phyloP scores from a whole-genome alignment of 495 filamentous ascomycete genomes.

The Penicillium herquei region DNA sequence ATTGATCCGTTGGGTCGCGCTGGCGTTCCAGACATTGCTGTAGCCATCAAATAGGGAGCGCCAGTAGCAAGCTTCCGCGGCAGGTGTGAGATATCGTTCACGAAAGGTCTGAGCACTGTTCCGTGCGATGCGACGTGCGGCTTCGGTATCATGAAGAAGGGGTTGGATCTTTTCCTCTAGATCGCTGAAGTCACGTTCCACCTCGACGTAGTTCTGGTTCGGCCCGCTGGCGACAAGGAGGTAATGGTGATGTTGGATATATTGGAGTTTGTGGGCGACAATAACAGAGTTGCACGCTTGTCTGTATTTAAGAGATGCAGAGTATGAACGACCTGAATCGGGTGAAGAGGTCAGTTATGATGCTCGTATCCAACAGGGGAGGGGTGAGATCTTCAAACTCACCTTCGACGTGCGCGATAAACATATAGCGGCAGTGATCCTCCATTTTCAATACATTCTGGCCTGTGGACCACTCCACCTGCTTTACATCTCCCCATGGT shows the following conservation, averaged over 20 bases:
- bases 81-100: slow-evolving; percentile 57
- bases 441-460: slow-evolving; percentile 46
- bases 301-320: slow-evolving; percentile 57
- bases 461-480: slow-evolving; percentile 45
- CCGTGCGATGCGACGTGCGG: slow-evolving; percentile 52
- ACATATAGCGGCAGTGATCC: slow-evolving; percentile 59
- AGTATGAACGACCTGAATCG: slow-evolving; percentile 45
- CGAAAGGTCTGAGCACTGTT: slow-evolving; percentile 55
- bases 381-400: slow-evolving; percentile 5
- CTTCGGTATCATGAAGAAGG: slow-evolving; percentile 40
- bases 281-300: slow-evolving; percentile 61
- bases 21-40: slow-evolving; percentile 42
- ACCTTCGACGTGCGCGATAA: slow-evolving; percentile 59
- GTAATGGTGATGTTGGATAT: slow-evolving; percentile 45
- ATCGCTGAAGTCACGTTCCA: slow-evolving; percentile 56
- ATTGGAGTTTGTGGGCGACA: slow-evolving; percentile 49
- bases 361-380: background rate
- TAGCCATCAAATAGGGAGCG: slow-evolving; percentile 49
- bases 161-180: slow-evolving; percentile 52
- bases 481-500: slow-evolving; percentile 55
- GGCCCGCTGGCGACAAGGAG: slow-evolving; percentile 45
- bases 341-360: background rate
- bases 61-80: slow-evolving; percentile 62
- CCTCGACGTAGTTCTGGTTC: slow-evolving; percentile 61
- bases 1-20: slow-evolving; percentile 21